These are phyloP conservation scores for Plasmodium malariae DNA, from an alignment of 169 alveolate species.

Conservation along the genomic window DNA sequence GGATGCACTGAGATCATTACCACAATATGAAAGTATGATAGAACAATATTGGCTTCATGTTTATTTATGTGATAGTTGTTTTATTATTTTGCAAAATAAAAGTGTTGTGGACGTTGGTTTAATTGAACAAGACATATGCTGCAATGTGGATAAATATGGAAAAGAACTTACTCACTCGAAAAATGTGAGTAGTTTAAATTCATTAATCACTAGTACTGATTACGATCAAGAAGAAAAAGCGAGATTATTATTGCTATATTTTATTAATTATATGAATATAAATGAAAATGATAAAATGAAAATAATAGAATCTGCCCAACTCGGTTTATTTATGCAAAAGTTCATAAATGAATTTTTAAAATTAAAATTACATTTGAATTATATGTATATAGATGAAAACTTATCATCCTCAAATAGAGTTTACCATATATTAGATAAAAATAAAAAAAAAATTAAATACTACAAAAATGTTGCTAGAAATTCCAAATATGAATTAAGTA, in stretches of 20 bases:
- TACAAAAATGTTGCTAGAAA: conserved; percentile 37
- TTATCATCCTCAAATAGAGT: not conserved
- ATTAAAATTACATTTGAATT: conserved; percentile 13
- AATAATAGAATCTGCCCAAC: conserved; percentile 77
- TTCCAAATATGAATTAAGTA: conserved; percentile 48
- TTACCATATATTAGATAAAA: conserved; percentile 12
- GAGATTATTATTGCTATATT: conserved; percentile 35
- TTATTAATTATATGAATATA: conserved; percentile 25
- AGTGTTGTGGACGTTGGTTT: conserved; percentile 80
- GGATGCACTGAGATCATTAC: conserved; percentile 83
- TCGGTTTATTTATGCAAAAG: conserved; percentile 81
- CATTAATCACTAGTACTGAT: conserved; percentile 46
- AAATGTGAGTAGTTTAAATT: conserved; percentile 25
- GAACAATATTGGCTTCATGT: conserved; percentile 89
- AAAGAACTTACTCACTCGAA: conserved; percentile 78
- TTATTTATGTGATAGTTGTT: conserved; percentile 82
- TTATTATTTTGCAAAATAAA: conserved; percentile 77
- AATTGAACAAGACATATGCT: conserved; percentile 86
- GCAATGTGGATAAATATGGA: conserved; percentile 85
- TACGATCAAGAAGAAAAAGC: conserved; percentile 63
- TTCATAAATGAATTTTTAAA: conserved; percentile 13
- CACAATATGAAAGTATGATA: conserved; percentile 84
- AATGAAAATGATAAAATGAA: conserved; percentile 18
- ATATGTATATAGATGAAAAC: not conserved
- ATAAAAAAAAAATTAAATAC: conserved; percentile 47